Base-by-base conservation (phyloP, 345 rosid species). In the Bretschneidera sinensis region DNA sequence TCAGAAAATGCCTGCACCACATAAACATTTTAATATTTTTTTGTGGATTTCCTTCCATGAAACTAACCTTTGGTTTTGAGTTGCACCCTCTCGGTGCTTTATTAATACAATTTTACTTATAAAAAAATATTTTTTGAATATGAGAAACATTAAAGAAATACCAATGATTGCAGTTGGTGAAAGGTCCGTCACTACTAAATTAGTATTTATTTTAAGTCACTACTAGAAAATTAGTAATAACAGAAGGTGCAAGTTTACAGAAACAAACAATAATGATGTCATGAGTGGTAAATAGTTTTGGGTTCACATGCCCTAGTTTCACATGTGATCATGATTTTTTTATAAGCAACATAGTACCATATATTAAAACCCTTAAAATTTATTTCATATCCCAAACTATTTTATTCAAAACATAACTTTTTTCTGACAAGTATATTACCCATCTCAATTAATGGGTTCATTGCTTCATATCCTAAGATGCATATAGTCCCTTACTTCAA, bases 1-100 rank as follows among this genome's bases (percentile, higher is more conserved):
- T 92, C 98, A 21, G 98, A 83, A 78, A 92, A 92, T 58, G 98
- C 97, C 97, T 92, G 83, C 79, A 83, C 22, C 59, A 74, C 43
- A 52, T 21, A 64, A 65, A 19, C 51, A 28, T 50, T 53, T 51
- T 39, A 39, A 14, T 39, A 28, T 28, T 8, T 23, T 18, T 58
- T 14, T 53, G n/a, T n/a, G n/a, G n/a, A n/a, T n/a, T n/a, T n/a
- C n/a, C n/a, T n/a, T n/a, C n/a, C n/a, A n/a, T n/a, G n/a, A n/a
- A n/a, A n/a, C n/a, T n/a, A n/a, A n/a, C n/a, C n/a, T n/a, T n/a
- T n/a, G n/a, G n/a, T n/a, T n/a, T n/a, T n/a, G n/a, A n/a, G n/a
- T n/a, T n/a, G n/a, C n/a, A n/a, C n/a, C n/a, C n/a, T n/a, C n/a
- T n/a, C n/a, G n/a, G n/a, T n/a, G n/a, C n/a, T n/a, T n/a, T n/a